Conservation (phyloP, 768 basidiomycete species). For the Boletus rufocinnamomeus region DNA sequence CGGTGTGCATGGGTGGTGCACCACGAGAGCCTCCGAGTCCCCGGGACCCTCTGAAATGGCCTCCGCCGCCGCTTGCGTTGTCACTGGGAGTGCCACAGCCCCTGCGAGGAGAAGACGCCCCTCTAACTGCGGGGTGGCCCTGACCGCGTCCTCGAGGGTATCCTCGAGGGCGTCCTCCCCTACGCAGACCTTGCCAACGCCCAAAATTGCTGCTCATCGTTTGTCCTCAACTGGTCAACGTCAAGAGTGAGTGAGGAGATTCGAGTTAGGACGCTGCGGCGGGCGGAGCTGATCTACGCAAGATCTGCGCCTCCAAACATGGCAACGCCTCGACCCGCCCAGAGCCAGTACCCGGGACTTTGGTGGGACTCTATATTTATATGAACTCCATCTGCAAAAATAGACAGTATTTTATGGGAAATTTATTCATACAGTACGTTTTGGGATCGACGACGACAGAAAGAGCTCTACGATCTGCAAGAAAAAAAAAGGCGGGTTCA, state of each 20-base stretch:
- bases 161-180: constrained; percentile 22
- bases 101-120: neutral
- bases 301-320: neutral
- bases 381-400: too few relatives aligned
- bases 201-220: constrained; percentile 10
- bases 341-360: neutral
- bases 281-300: too few relatives aligned
- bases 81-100: constrained; percentile 8
- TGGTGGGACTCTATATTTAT: too few relatives aligned
- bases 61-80: constrained; percentile 27
- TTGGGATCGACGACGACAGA: neutral
- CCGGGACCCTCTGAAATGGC: neutral
- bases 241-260: too few relatives aligned
- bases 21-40: neutral
- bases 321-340: neutral
- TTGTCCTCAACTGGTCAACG: neutral
- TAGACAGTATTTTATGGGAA: neutral
- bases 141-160: constrained; percentile 5
- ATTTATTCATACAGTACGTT: constrained; percentile 7
- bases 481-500: neutral
- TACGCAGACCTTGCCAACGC: constrained; percentile 24
- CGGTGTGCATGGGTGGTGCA: neutral
- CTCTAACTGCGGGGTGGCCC: neutral
- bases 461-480: constrained; percentile 15
- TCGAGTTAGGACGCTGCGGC: too few relatives aligned